Evolutionary conservation across 1,284 basidiomycete genomes (phyloP), one percentile per base, ranked within the genome.

Genomic region (Ustilago hordei): DNA sequence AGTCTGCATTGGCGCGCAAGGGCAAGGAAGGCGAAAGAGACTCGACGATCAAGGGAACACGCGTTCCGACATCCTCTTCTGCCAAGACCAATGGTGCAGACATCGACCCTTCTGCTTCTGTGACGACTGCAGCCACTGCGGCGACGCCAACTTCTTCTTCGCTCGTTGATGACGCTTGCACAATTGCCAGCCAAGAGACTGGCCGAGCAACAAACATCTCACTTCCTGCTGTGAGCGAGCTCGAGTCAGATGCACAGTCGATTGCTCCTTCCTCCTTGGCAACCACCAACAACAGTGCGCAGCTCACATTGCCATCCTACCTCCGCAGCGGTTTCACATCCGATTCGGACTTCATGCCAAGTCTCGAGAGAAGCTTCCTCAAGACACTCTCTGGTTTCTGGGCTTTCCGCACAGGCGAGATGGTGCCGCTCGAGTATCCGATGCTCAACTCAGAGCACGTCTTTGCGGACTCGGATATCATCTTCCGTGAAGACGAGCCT

Each of bases 401-500:
- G 82, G 80, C 76, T 17, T 89, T 88, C 75, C 86, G 88, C 9
- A 87, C 88, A 0, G 89, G 87, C n/a, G 89, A 89, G 55, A 88
- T 88, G 70, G 85, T 88, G 7, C 88, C 89, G 2, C 84, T 86
- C 13, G 89, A 89, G 56, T 90, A 90, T 72, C 90, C 90, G 3
- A 84, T 90, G 87, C 65, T 75, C 50, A 75, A 79, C 45, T 79
- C 81, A 39, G 84, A 86, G 75, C 84, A 86, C 83, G 92, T 99
- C 57, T 98, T 98, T 87, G 91, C 94, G 35, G 96, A 98, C 84
- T 95, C 94, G 15, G 92, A 92, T 1, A 58, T 83, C 43, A 96
- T 98, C 56, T 93, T 99, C 32, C 91, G 97, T 28, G 96, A 95
- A 55, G 95, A 98, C 85, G 97, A 99, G 86, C 97, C 97, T 3